Conservation (phyloP, 768 basidiomycete genomes). For the Tulasnella sp. region DNA sequence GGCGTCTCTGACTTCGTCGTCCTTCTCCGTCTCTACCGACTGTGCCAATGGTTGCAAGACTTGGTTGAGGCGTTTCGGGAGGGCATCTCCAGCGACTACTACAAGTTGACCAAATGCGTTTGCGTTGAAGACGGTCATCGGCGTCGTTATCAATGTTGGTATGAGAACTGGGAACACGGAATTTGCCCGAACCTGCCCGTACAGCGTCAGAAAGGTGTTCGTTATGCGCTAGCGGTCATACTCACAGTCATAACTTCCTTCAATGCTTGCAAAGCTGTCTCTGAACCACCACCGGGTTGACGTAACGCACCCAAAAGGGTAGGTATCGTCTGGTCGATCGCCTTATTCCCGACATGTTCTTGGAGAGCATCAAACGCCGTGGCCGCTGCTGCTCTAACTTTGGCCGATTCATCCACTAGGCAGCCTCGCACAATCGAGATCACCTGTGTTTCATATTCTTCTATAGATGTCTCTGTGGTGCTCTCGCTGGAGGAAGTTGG, state of each 20-base stretch:
- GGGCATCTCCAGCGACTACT: slow-evolving; percentile 81
- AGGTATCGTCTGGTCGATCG: slow-evolving; percentile 94
- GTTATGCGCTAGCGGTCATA: not conserved
- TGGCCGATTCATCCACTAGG: slow-evolving; percentile 76
- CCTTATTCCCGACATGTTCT: slow-evolving; percentile 76
- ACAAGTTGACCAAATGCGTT: slow-evolving; percentile 82
- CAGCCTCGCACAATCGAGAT: slow-evolving; percentile 72
- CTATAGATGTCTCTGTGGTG: slow-evolving; percentile 68
- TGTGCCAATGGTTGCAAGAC: slow-evolving; percentile 72
- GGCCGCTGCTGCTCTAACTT: slow-evolving; percentile 81
- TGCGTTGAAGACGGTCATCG: slow-evolving; percentile 92
- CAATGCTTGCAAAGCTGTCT: slow-evolving; percentile 85
- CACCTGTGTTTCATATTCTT: slow-evolving; percentile 80
- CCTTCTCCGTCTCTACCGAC: slow-evolving; percentile 47
- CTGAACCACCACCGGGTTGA: slow-evolving; percentile 86
- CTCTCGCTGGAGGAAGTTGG: slow-evolving; percentile 46
- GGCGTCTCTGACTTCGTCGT: slow-evolving; percentile 57
- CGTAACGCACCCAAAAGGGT: slow-evolving; percentile 86
- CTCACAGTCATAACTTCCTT: slow-evolving; percentile 88
- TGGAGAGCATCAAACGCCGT: slow-evolving; percentile 85
- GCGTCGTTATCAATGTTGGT: slow-evolving; percentile 77
- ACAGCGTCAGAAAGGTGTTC: slow-evolving; percentile 3
- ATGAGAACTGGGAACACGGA: slow-evolving; percentile 97
- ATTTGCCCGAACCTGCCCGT: slow-evolving; percentile 66
- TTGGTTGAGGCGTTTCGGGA: slow-evolving; percentile 68